phyloP scores from a whole-genome alignment of 2,329 filamentous ascomycete genomes.

The Aspergillus sp. region DNA sequence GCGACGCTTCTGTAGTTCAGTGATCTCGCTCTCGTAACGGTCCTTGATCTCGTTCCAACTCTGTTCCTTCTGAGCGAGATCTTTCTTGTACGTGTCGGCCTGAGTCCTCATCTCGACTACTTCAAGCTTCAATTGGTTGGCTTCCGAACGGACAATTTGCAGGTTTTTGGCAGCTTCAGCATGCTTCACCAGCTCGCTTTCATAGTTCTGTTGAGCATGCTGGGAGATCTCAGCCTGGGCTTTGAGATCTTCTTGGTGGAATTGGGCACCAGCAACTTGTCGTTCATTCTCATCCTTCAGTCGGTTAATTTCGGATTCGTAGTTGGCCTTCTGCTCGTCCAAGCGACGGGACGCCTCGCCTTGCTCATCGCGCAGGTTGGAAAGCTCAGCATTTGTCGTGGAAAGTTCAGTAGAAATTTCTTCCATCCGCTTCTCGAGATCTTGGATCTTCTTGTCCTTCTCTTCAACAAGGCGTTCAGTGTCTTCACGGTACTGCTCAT shows the following conservation, averaged over 20 bases:
- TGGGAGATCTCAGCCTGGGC: constrained; percentile 89
- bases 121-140: constrained; percentile 74
- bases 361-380: constrained; percentile 68
- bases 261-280: constrained; percentile 68
- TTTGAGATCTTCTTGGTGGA: constrained; percentile 84
- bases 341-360: constrained; percentile 62
- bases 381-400: constrained; percentile 73
- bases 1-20: constrained; percentile 66
- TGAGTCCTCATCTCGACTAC: constrained; percentile 67
- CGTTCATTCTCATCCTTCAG: constrained; percentile 78
- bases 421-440: constrained; percentile 73
- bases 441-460: constrained; percentile 70
- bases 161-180: constrained; percentile 85
- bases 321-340: constrained; percentile 71
- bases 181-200: constrained; percentile 88
- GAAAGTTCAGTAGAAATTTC: constrained; percentile 76
- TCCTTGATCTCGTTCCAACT: constrained; percentile 80
- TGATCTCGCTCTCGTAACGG: constrained; percentile 73
- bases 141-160: constrained; percentile 67
- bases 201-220: constrained; percentile 90
- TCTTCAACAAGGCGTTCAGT: constrained; percentile 66
- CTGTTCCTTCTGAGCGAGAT: constrained; percentile 69
- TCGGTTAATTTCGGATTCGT: constrained; percentile 70
- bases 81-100: constrained; percentile 74
- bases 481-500: constrained; percentile 82